Evolutionary conservation across 768 basidiomycete genomes (phyloP), one percentile per base, ranked within the genome.

Genomic region (Multifurca ochricompacta): DNA sequence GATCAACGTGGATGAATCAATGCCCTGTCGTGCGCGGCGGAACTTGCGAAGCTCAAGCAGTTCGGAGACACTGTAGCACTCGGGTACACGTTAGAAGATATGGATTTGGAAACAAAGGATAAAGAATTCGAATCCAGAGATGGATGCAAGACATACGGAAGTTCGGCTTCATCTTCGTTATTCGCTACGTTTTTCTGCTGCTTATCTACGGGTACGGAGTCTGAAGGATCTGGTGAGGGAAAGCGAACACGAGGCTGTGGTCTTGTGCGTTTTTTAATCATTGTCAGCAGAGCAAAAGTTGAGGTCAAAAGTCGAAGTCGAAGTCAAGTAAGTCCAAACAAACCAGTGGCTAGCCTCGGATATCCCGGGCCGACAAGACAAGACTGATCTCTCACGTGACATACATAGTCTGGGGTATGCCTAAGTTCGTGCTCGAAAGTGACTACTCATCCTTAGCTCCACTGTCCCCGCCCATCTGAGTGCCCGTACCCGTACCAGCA

Each of bases 41-140:
- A 94, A 71, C 65, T 84, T 91, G 41, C 91, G 78, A 25, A 96
- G 70, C 59, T 92, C 87, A 37, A 95, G 79, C 16, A 98, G 77
- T 49, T 95, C 91, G 59, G 87, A 79, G 25, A 95, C 69, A 50
- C 89, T 90, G 56, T 41, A 10, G 42, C 44, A 32, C 46, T 59
- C 45, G 25, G 46, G 59, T 45, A 54, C 56, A 7, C 59, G 25
- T 51, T 39, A 52, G 16, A 21, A 18, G 46, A 37, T 39, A 21
- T 9, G 34, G 37, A 3, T 37, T n/a, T n/a, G n/a, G n/a, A 13
- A 11, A 21, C 18, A 8, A 19, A 10, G 25, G 42, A 6, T 23
- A 40, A 18, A 39, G 23, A 36, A 36, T n/a, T n/a, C n/a, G n/a
- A n/a, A n/a, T n/a, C n/a, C 4, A 8, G 21, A n/a, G 16, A 28